Evolutionary conservation across 75 land plant genomes (phyloP).

Genomic region (Sequoia sempervirens): DNA sequence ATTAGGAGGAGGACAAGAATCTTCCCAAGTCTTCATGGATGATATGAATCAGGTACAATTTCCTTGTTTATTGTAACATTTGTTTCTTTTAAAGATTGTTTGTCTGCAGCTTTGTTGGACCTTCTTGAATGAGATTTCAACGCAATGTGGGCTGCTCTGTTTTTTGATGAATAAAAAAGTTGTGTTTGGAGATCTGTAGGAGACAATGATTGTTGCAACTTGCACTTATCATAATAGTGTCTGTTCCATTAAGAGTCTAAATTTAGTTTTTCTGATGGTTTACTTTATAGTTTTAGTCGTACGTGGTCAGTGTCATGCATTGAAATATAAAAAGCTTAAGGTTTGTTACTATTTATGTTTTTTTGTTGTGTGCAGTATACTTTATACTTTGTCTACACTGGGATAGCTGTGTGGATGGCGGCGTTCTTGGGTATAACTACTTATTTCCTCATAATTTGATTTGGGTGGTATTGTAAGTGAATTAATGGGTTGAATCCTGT

Average conservation of each 20-base stretch:
- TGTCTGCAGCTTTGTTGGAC: no score
- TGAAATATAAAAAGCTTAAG: neutral
- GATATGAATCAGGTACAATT: constrained; percentile 46
- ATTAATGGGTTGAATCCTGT: neutral
- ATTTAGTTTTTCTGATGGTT: neutral
- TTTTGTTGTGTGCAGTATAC: constrained; percentile 36
- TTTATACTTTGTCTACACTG: constrained; percentile 65
- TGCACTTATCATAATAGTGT: neutral
- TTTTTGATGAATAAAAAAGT: no score
- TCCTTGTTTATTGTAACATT: no score
- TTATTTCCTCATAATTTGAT: neutral
- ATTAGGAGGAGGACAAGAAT: constrained; percentile 38
- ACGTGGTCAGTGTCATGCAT: neutral
- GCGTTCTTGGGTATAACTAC: constrained; percentile 56
- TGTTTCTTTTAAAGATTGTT: neutral
- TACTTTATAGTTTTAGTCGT: neutral
- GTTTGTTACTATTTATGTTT: neutral
- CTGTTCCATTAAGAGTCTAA: no score
- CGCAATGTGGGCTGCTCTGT: no score
- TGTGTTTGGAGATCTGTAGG: no score
- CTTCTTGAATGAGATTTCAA: no score
- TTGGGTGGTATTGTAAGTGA: neutral
- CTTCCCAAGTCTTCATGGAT: constrained; percentile 35
- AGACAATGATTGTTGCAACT: no score
- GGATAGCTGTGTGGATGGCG: constrained; percentile 45